Evolutionary conservation across 1,284 basidiomycete genomes (phyloP), one percentile per base, ranked within the genome.

Genomic region (Ceratobasidium sp.): DNA sequence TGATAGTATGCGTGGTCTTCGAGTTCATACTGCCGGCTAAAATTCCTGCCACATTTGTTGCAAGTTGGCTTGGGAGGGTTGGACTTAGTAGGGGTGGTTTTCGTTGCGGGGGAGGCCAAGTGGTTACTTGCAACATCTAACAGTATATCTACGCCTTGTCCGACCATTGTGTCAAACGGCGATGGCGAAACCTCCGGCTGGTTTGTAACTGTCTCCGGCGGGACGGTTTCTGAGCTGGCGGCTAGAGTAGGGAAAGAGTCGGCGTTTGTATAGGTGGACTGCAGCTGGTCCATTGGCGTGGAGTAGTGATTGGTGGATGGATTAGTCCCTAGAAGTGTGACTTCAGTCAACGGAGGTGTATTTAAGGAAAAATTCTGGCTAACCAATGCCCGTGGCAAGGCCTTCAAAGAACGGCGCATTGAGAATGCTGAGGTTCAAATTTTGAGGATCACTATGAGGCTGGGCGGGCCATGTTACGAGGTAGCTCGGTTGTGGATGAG

Each of bases 21-120:
- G 25, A 62, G 60, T 21, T 18, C 40, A 33, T 42, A 44, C 28
- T 4, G 14, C n/a, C 60, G 60, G 44, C 40, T 46, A 28, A 62
- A 62, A 12, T 23, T 28, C 25, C n/a, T 48, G 21, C 25, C 21
- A 23, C 60, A 62, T 30, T 33, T 5, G 23, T 30, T n/a, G 40
- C 60, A 62, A 8, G 40, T 40, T n/a, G 12, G 40, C 23, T 18
- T 46, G 16, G 42, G n/a, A 23, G 40, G 12, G 23, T 16, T 46
- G 16, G 7, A 40, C 9, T n/a, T 16, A 8, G 40, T 48, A 14
- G 30, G 30, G 14, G 18, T 56, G 4, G 33, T 7, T 36, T 16
- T n/a, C n/a, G 30, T 7, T 46, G 9, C 44, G 21, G 36, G 36
- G 1, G 44, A 46, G 44, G n/a, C 44, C 21, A 21, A 46, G 18